A percentile compares a stretch with the other conserved stretches of the same genome.
These are phyloP conservation scores for Mycotypha africana DNA, from an alignment of 371 early-diverging fungal species.

Conservation along the genomic window DNA sequence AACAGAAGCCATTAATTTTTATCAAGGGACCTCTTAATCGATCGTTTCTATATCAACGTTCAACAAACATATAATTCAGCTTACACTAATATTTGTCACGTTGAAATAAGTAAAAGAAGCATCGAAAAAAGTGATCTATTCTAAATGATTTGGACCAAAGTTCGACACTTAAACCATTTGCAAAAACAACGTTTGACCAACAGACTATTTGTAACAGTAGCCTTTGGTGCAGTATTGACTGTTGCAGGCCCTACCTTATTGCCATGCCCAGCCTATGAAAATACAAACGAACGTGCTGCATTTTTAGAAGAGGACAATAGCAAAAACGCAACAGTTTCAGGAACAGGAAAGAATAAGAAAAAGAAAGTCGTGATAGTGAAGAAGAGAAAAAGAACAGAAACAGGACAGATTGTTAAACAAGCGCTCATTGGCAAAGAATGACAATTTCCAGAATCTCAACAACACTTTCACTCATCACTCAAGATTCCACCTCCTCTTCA, in stretches of 20 bases:
- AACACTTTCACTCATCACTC: too few relatives aligned
- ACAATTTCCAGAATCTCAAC: too few relatives aligned
- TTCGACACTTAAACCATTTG: conserved; percentile 38
- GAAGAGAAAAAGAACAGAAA: conserved; percentile 12
- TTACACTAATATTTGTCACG: too few relatives aligned
- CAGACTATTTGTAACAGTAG: conserved; percentile 42
- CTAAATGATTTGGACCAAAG: conserved; percentile 19
- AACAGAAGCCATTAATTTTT: too few relatives aligned
- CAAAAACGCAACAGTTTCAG: conserved; percentile 18
- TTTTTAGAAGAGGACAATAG: conserved; percentile 40
- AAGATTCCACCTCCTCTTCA: too few relatives aligned
- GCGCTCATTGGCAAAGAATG: too few relatives aligned
- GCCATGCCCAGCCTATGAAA: conserved; percentile 48
- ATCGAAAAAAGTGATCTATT: too few relatives aligned
- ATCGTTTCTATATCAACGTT: too few relatives aligned
- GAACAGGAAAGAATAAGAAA: neutral
- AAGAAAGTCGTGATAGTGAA: conserved; percentile 30
- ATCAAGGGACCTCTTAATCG: too few relatives aligned
- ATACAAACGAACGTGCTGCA: conserved; percentile 39
- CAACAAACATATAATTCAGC: too few relatives aligned
- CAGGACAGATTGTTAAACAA: too few relatives aligned
- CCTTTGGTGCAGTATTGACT: conserved; percentile 38
- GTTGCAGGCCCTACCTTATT: conserved; percentile 41
- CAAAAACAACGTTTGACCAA: conserved; percentile 45
- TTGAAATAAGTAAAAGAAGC: too few relatives aligned